Base-by-base conservation (phyloP, 257 asterid species). In the Asclepias syriaca region DNA sequence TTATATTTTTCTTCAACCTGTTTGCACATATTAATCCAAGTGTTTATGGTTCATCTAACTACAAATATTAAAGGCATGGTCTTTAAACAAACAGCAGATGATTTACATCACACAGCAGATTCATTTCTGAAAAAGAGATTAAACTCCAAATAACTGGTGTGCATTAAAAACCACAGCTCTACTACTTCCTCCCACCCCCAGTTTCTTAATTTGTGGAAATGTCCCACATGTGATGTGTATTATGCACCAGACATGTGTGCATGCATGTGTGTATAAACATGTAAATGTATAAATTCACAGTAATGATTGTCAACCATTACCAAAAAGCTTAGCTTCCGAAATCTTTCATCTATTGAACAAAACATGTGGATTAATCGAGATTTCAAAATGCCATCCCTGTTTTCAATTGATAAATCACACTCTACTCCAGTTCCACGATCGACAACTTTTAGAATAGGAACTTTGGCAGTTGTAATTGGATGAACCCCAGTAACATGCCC, bases 361-460 rank as follows among this genome's bases (percentile, higher is more conserved):
- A 91, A 87, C 45, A 89, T 78, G 78, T 81, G 82, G 78, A 93
- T 85, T 76, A 88, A 81, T 78, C 71, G 78, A 73, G 98, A 93
- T 85, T 93, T 93, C 82, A 82, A 76, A 76, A 93, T 87, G 56
- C 98, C 97, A 71, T 93, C 98, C 84, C 90, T 80, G 79, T 91
- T 93, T 85, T 89, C 98, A 80, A 93, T 86, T 48, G 98, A 93
- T 76, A 93, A 83, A 89, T 93, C 98, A 87, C 98, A 93, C 80
- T 91, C 96, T 70, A 93, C 89, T 71, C 93, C 94, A 74, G 98
- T 91, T 84, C 98, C 97, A 72, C 89, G 85, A 78, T 93, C 98
- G 75, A 91, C 85, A 77, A 91, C 93, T 84, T 93, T 93, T 66
- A 93, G 81, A 82, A 93, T 83, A 56, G 97, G 98, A 78, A 93